Evolutionary conservation across 495 filamentous ascomycete genomes (phyloP).

Genomic region (Viridothelium virens): DNA sequence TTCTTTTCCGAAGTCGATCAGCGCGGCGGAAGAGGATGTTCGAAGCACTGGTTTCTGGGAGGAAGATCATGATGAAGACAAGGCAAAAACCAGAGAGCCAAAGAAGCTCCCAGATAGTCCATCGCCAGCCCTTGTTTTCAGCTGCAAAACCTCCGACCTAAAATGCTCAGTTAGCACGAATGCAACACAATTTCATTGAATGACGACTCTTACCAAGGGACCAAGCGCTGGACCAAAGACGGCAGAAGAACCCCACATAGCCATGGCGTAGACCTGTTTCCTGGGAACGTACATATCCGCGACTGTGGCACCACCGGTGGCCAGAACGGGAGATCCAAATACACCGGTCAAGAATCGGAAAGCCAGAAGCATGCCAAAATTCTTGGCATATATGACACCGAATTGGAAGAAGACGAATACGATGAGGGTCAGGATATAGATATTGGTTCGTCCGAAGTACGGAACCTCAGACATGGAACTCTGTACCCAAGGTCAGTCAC

Average conservation of each 20-base stretch:
- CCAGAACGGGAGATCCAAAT: conserved; percentile 45
- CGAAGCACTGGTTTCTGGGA: conserved; percentile 25
- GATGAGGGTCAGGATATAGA: conserved; percentile 42
- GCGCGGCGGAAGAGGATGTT: conserved; percentile 34
- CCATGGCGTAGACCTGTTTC: conserved; percentile 34
- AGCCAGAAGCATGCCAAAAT: conserved; percentile 47
- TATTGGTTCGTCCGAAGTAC: conserved; percentile 42
- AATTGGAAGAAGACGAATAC: conserved; percentile 49
- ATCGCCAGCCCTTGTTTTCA: conserved; percentile 22
- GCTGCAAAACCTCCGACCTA: conserved; percentile 26
- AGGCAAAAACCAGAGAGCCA: conserved; percentile 19
- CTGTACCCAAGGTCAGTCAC: background rate
- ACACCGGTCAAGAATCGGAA: conserved; percentile 51
- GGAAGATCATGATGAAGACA: conserved; percentile 21
- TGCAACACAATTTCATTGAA: no score
- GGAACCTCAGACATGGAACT: conserved; percentile 42
- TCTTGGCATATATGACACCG: conserved; percentile 40
- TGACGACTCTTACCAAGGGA: conserved; percentile 30
- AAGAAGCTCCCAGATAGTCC: conserved; percentile 33
- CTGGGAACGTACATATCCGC: conserved; percentile 31
- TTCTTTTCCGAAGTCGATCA: conserved; percentile 17
- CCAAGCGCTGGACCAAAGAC: conserved; percentile 42
- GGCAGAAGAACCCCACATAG: conserved; percentile 32
- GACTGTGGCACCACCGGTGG: conserved; percentile 49
- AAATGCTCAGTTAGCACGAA: no score